phyloP scores from a whole-genome alignment of 306 rosid species.

The Quercus robur region DNA sequence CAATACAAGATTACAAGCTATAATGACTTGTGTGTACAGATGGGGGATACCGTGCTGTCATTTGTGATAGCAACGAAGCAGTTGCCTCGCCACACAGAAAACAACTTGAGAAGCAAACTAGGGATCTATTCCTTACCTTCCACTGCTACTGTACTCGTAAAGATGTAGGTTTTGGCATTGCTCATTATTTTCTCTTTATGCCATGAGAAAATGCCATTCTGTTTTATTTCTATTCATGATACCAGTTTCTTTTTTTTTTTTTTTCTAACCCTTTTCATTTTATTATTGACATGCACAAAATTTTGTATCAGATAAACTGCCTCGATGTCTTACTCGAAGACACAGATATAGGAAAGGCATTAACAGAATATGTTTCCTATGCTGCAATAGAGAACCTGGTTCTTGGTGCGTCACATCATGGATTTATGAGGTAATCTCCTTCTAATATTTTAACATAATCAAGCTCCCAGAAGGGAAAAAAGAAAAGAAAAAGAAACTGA shows the following conservation, averaged over 20 bases:
- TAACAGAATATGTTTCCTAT: conserved; percentile 68
- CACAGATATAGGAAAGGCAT: conserved; percentile 63
- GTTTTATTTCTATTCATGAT: not conserved
- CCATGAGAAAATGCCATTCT: not conserved
- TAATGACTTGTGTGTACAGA: conserved; percentile 20
- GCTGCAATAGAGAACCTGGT: conserved; percentile 83
- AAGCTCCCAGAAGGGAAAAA: no score
- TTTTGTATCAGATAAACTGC: conserved; percentile 59
- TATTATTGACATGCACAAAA: not conserved
- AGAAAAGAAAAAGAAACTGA: no score
- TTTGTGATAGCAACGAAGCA: conserved; percentile 37
- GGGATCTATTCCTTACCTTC: conserved; percentile 64
- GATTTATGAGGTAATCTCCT: conserved; percentile 66
- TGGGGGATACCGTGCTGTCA: conserved; percentile 47
- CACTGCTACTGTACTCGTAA: conserved; percentile 97
- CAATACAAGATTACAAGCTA: not conserved
- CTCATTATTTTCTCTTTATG: not conserved
- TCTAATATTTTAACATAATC: no score
- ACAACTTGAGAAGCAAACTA: conserved; percentile 46
- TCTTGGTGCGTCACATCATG: conserved; percentile 72
- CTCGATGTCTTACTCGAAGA: conserved; percentile 86
- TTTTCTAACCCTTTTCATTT: not conserved
- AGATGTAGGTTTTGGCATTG: conserved; percentile 49
- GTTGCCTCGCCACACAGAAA: conserved; percentile 47
- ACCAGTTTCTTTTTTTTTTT: not conserved